A percentile compares a stretch with the other conserved stretches of the same genome.
Conservation (phyloP, 495 filamentous ascomycete genomes). For the Penicillium tannophilum region DNA sequence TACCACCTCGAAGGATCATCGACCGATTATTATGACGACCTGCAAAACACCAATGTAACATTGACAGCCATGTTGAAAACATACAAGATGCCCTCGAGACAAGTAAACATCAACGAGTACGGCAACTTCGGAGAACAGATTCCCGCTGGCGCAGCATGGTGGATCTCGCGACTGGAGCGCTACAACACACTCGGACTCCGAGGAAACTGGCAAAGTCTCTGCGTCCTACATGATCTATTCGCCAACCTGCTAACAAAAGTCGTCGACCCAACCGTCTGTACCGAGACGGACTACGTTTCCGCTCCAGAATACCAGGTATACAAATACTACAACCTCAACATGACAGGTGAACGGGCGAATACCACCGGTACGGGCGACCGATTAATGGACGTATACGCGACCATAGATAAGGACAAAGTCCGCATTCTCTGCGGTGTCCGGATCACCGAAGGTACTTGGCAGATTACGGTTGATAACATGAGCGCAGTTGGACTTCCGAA, state of each 20-base stretch:
- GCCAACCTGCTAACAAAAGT: slow-evolving; percentile 30
- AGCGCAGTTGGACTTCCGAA: slow-evolving; percentile 30
- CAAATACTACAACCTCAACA: slow-evolving; percentile 43
- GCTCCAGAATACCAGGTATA: slow-evolving; percentile 46
- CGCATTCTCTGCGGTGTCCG: slow-evolving; percentile 36
- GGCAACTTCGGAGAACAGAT: slow-evolving; percentile 37
- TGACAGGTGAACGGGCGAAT: slow-evolving; percentile 39
- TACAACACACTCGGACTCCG: slow-evolving; percentile 39
- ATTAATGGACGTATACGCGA: slow-evolving; percentile 41
- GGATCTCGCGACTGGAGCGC: slow-evolving; percentile 42
- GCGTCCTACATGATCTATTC: slow-evolving; percentile 39
- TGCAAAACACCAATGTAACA: slow-evolving; percentile 25
- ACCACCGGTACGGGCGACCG: slow-evolving; percentile 32
- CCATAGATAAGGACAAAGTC: slow-evolving; percentile 23
- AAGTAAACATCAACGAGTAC: slow-evolving; percentile 49
- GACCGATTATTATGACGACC: slow-evolving; percentile 25
- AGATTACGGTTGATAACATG: slow-evolving; percentile 32
- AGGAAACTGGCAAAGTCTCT: slow-evolving; percentile 42
- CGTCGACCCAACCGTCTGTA: slow-evolving; percentile 10
- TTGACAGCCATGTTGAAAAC: slow-evolving; percentile 25
- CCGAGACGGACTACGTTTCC: slow-evolving; percentile 32
- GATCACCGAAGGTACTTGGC: slow-evolving; percentile 33
- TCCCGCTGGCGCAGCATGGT: slow-evolving; percentile 41
- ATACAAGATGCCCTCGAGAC: slow-evolving; percentile 33
- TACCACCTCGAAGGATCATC: slow-evolving; percentile 33